Base-by-base conservation (phyloP, 1,139 yeast species). In the Geotrichum histeridarum region DNA sequence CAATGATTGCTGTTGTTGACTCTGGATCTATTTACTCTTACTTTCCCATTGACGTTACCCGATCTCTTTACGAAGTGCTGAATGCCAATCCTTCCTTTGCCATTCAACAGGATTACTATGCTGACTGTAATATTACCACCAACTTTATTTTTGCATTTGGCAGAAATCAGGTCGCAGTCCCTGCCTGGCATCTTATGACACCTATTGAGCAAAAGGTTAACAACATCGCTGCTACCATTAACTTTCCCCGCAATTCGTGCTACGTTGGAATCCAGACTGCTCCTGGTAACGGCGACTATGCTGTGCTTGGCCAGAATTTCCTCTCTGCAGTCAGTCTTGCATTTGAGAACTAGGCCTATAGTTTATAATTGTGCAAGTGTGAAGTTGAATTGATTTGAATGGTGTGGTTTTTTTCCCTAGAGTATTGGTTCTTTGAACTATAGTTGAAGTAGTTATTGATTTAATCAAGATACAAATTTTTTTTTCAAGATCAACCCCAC, bases 21-120 rank as follows among this genome's bases (percentile, higher is more conserved):
- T 79, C 88, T 2, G 93, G 93, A 45, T 78, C 90, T 9, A 80
- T 90, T 1, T 68, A 81, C 49, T 74, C 84, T 4, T 77, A 76
- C 60, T 66, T 82, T 1, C 86, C 89, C 18, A 49, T 61, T 1
- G 64, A 60, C n/a, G 63, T 78, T 32, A 68, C 80, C n/a, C 62
- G 59, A 22, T 55, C 60, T 32, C 54, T 70, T 45, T 67, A 66
- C 50, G 60, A 55, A 6, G 68, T 70, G 4, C 55, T 70, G 37
- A 70, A 70, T 57, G 71, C 73, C 46, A 69, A 69, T 54, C 72
- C 73, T 2, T 68, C 72, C 27, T 69, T 69, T 54, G 61, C 70
- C 7, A 62, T 70, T 55, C 70, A 69, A 51, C 64, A 66, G 59
- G 64, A 64, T 54, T 70, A 70, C 61, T 70, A 70, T 62, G 64